Percentiles rank a stretch among this genome's conserved stretches.
Conservation (phyloP, 495 filamentous ascomycete genomes). For the Aspergillus olivimuriae region DNA sequence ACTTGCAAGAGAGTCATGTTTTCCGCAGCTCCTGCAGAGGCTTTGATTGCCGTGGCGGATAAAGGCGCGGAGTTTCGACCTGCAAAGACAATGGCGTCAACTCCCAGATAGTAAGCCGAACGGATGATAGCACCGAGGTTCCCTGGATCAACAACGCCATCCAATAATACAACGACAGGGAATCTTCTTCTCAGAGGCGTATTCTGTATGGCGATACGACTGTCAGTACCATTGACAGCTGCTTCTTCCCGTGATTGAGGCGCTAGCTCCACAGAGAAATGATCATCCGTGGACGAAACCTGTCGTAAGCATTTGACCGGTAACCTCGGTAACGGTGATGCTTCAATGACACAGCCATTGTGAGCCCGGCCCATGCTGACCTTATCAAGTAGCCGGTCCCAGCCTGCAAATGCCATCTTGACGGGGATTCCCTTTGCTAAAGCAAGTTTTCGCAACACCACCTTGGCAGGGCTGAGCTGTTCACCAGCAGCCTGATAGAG, state of each 20-base stretch:
- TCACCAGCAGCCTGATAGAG: constrained; percentile 48
- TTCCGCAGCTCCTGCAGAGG: constrained; percentile 81
- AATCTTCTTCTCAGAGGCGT: constrained; percentile 39
- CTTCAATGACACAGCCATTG: constrained; percentile 85
- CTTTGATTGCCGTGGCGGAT: constrained; percentile 72
- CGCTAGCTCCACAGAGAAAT: constrained; percentile 53
- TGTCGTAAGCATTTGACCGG: constrained; percentile 57
- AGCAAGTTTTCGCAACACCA: constrained; percentile 53
- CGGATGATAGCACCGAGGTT: constrained; percentile 88
- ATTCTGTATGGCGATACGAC: constrained; percentile 30
- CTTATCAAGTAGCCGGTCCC: constrained; percentile 67
- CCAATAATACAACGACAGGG: constrained; percentile 74
- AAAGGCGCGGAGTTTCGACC: constrained; percentile 62
- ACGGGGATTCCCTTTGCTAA: constrained; percentile 45
- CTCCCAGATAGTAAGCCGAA: constrained; percentile 78
- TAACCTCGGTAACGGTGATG: constrained; percentile 69
- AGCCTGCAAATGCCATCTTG: constrained; percentile 46
- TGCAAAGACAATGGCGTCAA: constrained; percentile 66
- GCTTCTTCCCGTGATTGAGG: constrained; percentile 70
- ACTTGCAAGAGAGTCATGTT: constrained; percentile 64
- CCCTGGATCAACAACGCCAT: constrained; percentile 80
- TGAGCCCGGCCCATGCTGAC: constrained; percentile 80
- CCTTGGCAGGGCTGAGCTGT: constrained; percentile 34
- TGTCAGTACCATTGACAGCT: constrained; percentile 56
- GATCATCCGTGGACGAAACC: constrained; percentile 29